Base-by-base conservation (phyloP, 2,329 filamentous ascomycete genomes). In the Zymoseptoria brevis region DNA sequence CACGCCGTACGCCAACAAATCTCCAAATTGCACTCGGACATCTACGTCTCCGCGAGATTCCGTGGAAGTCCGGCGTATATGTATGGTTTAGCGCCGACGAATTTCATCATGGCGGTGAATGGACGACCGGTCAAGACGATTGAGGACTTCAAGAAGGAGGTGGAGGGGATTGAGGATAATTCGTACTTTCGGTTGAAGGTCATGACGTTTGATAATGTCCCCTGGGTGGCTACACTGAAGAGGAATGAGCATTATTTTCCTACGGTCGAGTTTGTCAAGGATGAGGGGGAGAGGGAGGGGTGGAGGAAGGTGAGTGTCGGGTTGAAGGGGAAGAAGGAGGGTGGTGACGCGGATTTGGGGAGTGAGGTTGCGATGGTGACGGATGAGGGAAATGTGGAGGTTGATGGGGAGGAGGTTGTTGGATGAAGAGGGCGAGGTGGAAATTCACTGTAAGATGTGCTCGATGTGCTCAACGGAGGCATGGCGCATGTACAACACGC, bases 171-270 rank as follows among this genome's bases (percentile, higher is more conserved):
- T 67, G 89, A 90, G 0, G 91, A 99, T 69, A 99, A 99, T 71
- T 96, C 91, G 1, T 99, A 99, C 76, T 99, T 99, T 85, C 87
- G 94, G 19, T 81, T 99, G 56, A 92, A 93, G 74, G 90, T 94
- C n/a, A 90, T 97, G 74, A 97, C 94, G 0, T 99, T 99, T 71
- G 94, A 99, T 74, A 96, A 95, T 69, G 91, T 99, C 8, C 93
- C 93, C 3, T 99, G 94, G 91, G 91, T 99, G n/a, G 90, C 95
- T 48, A 99, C 94, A 8, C 96, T 99, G 89, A 99, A 99, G 85
- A 97, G 97, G 83, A 96, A 96, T 68, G 93, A 99, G 72, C 94
- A 99, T 75, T 99, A 99, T 74, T 87, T 87, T 76, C 83, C 84
- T 2, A 87, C 85, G 61, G 81, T 85, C 29, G 84, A 87, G 72